Evolutionary conservation across 805 yeast genomes (phyloP).

Genomic region (Nakazawaea anatomiae): DNA sequence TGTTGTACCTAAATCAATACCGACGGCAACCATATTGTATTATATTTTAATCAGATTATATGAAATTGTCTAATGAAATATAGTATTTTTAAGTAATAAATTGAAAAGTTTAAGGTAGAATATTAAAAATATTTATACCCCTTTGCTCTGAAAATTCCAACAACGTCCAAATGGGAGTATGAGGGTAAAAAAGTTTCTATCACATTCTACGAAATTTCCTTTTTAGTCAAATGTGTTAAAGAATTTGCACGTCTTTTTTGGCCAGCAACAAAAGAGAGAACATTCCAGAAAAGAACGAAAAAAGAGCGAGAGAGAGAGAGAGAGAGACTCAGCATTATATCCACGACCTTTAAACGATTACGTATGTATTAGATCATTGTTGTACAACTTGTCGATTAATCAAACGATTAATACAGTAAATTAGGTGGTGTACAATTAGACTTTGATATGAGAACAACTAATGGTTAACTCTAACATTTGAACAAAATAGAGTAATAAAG

Average conservation of each 20-base stretch:
- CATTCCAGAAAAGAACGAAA: neutral
- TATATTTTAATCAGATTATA: neutral
- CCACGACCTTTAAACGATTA: no score
- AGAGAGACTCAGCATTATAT: no score
- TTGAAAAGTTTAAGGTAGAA: neutral
- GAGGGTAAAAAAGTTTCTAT: neutral
- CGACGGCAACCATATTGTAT: conserved; percentile 36
- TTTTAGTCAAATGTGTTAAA: neutral
- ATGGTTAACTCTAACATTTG: no score
- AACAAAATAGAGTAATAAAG: no score
- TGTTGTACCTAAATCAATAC: conserved; percentile 82
- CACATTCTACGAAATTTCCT: conserved; percentile 5
- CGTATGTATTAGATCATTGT: no score
- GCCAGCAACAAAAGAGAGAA: neutral
- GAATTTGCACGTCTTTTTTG: no score
- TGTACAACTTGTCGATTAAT: no score
- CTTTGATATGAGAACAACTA: no score
- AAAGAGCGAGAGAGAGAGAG: neutral
- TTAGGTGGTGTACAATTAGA: no score
- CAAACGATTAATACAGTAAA: no score
- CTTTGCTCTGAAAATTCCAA: neutral
- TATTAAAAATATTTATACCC: neutral
- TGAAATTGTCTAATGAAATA: neutral
- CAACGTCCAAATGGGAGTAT: neutral
- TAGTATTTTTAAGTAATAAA: no score